A percentile compares a stretch with the other conserved stretches of the same genome.
Evolutionary conservation across 2,329 filamentous ascomycete species (phyloP).

Genomic region (Chalara sp.): DNA sequence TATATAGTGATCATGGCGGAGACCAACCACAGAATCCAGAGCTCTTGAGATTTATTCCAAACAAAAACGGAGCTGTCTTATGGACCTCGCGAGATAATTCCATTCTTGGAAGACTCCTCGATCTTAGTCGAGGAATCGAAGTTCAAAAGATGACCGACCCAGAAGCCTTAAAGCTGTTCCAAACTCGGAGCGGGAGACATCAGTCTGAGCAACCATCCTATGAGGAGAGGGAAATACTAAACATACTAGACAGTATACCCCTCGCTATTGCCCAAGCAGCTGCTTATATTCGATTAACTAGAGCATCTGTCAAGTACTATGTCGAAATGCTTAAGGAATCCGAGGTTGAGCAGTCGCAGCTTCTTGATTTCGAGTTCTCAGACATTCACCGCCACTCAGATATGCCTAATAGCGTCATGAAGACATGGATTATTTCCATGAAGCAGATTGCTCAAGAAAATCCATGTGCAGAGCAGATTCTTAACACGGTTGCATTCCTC

Average conservation of each 20-base stretch:
- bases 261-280: not conserved
- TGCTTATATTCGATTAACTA: not conserved
- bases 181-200: not conserved
- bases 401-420: not conserved
- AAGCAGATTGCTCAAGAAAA: not conserved
- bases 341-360: conserved; percentile 4
- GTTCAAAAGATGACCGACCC: too few species aligned
- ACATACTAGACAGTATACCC: not conserved
- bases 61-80: not conserved
- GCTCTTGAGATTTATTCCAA: not conserved
- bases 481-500: not conserved
- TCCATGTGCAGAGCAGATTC: not conserved
- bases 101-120: too few species aligned
- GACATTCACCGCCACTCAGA: not conserved
- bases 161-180: not conserved
- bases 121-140: too few species aligned
- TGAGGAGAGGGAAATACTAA: not conserved
- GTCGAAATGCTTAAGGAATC: not conserved
- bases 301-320: not conserved
- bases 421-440: not conserved
- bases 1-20: not conserved
- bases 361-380: not conserved
- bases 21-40: not conserved
- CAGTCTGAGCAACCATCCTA: not conserved
- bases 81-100: not conserved